A percentile compares a stretch with the other conserved stretches of the same genome.
phyloP scores from a whole-genome alignment of 805 yeast genomes.

The Teunomyces panamensis region DNA sequence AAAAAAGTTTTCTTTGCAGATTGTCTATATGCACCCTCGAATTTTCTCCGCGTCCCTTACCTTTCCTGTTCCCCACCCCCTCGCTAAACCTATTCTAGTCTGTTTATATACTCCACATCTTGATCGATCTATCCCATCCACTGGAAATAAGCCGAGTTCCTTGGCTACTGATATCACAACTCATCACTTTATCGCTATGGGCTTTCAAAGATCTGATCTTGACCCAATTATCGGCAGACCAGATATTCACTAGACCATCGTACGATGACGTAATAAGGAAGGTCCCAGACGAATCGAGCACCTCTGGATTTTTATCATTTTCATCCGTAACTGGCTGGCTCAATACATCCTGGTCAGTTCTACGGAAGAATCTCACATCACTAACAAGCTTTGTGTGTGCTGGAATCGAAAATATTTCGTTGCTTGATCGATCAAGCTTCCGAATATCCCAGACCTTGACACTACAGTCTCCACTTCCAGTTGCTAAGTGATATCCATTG shows the following conservation, averaged over 20 bases:
- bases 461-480: slow-evolving; percentile 81
- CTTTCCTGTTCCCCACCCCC: neutral
- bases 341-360: slow-evolving; percentile 14
- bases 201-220: slow-evolving; percentile 51
- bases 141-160: slow-evolving; percentile 51
- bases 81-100: no score
- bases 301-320: slow-evolving; percentile 25
- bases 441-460: slow-evolving; percentile 88
- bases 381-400: slow-evolving; percentile 76
- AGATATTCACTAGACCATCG: slow-evolving; percentile 60
- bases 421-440: slow-evolving; percentile 20
- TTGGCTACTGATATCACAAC: slow-evolving; percentile 53
- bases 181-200: slow-evolving; percentile 65
- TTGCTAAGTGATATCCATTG: slow-evolving; percentile 72
- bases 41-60: no score
- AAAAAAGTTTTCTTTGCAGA: neutral
- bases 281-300: slow-evolving; percentile 37
- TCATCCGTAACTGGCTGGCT: slow-evolving; percentile 27
- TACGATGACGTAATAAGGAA: slow-evolving; percentile 62
- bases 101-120: slow-evolving; percentile 46
- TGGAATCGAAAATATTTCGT: slow-evolving; percentile 51
- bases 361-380: slow-evolving; percentile 51
- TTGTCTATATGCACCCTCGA: slow-evolving; percentile 1
- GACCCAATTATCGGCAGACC: slow-evolving; percentile 73
- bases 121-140: slow-evolving; percentile 84